Percentiles rank a stretch among this genome's conserved stretches.
Conservation (phyloP, 1,284 basidiomycete species). For the Jaminaea rosea region DNA sequence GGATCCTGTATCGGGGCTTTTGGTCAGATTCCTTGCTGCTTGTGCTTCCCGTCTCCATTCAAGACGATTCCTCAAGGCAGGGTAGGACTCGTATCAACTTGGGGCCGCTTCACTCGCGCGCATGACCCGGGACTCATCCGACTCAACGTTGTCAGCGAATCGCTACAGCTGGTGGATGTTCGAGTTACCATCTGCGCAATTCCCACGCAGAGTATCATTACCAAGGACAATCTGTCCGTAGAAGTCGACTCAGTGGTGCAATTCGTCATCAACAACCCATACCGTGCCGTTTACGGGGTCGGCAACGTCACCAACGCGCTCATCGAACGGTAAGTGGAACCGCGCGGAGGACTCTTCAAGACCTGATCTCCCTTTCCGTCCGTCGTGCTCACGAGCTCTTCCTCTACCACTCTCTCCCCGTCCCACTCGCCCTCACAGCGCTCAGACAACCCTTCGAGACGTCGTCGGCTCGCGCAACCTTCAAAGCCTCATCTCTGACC, state of each 20-base stretch:
- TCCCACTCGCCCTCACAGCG: no score
- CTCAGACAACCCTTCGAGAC: conserved; percentile 88
- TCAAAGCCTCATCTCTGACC: conserved; percentile 59
- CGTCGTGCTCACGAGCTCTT: no score
- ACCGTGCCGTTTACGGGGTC: conserved; percentile 81
- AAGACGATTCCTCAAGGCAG: conserved; percentile 73
- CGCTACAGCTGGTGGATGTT: conserved; percentile 60
- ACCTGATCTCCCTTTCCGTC: conserved; percentile 48
- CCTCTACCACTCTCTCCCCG: no score
- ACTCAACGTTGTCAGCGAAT: conserved; percentile 86
- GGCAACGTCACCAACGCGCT: conserved; percentile 76
- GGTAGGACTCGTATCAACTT: conserved; percentile 70
- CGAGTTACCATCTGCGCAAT: conserved; percentile 85
- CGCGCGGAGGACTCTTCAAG: no score
- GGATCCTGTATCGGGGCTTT: conserved; percentile 36
- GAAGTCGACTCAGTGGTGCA: conserved; percentile 81
- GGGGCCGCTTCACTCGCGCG: conserved; percentile 87
- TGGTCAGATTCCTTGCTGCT: conserved; percentile 63
- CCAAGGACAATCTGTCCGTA: conserved; percentile 74
- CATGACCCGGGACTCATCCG: conserved; percentile 86
- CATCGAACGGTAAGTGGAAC: no score
- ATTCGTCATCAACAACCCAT: conserved; percentile 57
- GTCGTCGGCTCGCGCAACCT: conserved; percentile 74
- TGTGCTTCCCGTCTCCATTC: conserved; percentile 61
- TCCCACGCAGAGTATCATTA: conserved; percentile 63